These are phyloP conservation scores for Coemansia sp. DNA, from an alignment of 192 early-diverging fungal species.

Conservation along the genomic window DNA sequence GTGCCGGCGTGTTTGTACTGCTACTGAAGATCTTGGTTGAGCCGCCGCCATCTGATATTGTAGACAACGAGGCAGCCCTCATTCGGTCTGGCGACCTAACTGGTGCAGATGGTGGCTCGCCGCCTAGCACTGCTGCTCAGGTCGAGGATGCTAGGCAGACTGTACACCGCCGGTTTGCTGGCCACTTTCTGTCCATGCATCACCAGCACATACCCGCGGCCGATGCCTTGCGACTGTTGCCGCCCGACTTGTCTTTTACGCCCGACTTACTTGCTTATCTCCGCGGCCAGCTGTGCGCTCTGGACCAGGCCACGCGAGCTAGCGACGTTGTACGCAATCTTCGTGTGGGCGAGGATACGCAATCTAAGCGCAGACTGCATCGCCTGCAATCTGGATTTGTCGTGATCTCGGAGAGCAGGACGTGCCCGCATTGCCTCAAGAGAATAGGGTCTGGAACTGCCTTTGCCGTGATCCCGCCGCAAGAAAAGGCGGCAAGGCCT, in stretches of 20 bases:
- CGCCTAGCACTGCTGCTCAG: constrained; percentile 4
- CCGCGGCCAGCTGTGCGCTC: constrained; percentile 57
- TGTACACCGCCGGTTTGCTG: constrained; percentile 44
- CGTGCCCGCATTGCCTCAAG: constrained; percentile 57
- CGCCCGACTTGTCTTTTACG: constrained; percentile 51
- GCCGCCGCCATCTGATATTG: constrained; percentile 30
- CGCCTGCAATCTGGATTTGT: constrained; percentile 33
- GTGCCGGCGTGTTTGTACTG: constrained; percentile 38
- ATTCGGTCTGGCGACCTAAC: neutral
- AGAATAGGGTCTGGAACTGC: constrained; percentile 56
- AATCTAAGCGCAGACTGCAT: constrained; percentile 43
- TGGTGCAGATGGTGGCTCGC: neutral
- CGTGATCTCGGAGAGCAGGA: constrained; percentile 42
- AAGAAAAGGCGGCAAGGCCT: constrained; percentile 14
- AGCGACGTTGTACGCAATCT: constrained; percentile 43
- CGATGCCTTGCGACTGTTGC: constrained; percentile 47
- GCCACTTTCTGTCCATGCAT: constrained; percentile 38
- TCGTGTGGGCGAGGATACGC: constrained; percentile 37
- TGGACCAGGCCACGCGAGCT: constrained; percentile 41
- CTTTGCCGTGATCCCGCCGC: constrained; percentile 46
- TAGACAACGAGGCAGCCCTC: constrained; percentile 32
- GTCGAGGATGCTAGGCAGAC: constrained; percentile 17
- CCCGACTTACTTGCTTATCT: constrained; percentile 57
- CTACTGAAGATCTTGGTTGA: constrained; percentile 43
- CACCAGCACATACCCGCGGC: constrained; percentile 36